These are phyloP conservation scores for Acacia concinna DNA, from an alignment of 331 rosid genomes.

Conservation along the genomic window DNA sequence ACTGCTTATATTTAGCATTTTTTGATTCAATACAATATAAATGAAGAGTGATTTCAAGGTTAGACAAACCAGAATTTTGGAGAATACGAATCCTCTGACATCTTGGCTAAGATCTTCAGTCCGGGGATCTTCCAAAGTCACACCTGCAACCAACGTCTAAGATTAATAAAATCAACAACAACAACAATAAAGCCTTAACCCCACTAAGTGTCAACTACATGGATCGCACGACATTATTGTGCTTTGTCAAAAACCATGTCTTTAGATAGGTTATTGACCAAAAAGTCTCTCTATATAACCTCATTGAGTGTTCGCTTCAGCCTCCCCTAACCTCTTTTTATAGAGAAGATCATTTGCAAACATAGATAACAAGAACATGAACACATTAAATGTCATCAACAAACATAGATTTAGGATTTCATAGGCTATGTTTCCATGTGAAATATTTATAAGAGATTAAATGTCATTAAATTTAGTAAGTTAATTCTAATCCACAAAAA, in stretches of 20 bases:
- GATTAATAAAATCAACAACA: conserved; percentile 30
- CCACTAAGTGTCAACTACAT: too few species aligned
- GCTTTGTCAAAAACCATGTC: too few species aligned
- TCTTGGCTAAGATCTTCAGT: conserved; percentile 99
- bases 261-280: too few species aligned
- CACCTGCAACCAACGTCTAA: conserved; percentile 55
- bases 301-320: too few species aligned
- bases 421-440: neutral
- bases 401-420: neutral
- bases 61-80: conserved; percentile 88
- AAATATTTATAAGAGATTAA: neutral
- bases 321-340: too few species aligned
- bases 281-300: too few species aligned
- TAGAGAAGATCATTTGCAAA: conserved; percentile 31
- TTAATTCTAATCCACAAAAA: neutral
- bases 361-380: neutral
- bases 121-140: conserved; percentile 91
- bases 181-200: too few species aligned
- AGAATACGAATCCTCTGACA: conserved; percentile 95
- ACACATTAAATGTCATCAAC: neutral
- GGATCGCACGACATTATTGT: too few species aligned
- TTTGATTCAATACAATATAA: conserved; percentile 22
- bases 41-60: conserved; percentile 26
- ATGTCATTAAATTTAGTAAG: neutral
- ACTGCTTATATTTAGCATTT: conserved; percentile 11